Conservation (phyloP, 768 basidiomycete species). For the Suillus hirtellus region DNA sequence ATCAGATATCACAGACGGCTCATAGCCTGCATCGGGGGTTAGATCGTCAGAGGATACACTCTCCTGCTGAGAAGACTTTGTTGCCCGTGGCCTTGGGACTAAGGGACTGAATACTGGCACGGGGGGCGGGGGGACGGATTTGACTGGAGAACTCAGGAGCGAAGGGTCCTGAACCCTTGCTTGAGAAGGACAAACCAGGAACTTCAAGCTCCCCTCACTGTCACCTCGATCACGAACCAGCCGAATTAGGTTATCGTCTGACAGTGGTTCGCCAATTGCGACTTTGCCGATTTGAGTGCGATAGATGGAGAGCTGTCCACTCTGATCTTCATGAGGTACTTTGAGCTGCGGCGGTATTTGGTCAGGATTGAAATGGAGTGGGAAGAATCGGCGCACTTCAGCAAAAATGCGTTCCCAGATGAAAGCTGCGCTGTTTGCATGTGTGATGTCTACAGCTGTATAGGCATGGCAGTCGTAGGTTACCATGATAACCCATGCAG, state of each 20-base stretch:
- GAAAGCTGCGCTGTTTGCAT: constrained; percentile 61
- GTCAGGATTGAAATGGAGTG: constrained; percentile 13
- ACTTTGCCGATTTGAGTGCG: constrained; percentile 83
- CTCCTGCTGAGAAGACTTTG: constrained; percentile 61
- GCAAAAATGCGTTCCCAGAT: constrained; percentile 81
- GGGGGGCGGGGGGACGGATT: constrained; percentile 52
- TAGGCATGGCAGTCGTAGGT: constrained; percentile 79
- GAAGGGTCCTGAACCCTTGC: constrained; percentile 58
- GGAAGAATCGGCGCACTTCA: constrained; percentile 50
- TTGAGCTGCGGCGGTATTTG: constrained; percentile 50
- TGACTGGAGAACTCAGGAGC: constrained; percentile 40
- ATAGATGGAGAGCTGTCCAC: constrained; percentile 70
- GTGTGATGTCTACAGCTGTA: constrained; percentile 69
- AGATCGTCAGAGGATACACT: constrained; percentile 68
- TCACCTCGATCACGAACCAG: constrained; percentile 77
- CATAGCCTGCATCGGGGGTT: constrained; percentile 62
- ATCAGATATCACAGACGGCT: constrained; percentile 52
- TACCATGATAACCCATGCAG: constrained; percentile 54
- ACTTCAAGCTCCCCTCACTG: constrained; percentile 77
- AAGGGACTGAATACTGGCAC: constrained; percentile 50
- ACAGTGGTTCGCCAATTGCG: constrained; percentile 72
- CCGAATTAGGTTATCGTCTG: constrained; percentile 67
- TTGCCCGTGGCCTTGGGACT: constrained; percentile 45
- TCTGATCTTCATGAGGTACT: constrained; percentile 82
- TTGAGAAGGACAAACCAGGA: constrained; percentile 71